These are phyloP conservation scores for Lachnellula occidentalis DNA, from an alignment of 2,329 filamentous ascomycete genomes.

Conservation along the genomic window DNA sequence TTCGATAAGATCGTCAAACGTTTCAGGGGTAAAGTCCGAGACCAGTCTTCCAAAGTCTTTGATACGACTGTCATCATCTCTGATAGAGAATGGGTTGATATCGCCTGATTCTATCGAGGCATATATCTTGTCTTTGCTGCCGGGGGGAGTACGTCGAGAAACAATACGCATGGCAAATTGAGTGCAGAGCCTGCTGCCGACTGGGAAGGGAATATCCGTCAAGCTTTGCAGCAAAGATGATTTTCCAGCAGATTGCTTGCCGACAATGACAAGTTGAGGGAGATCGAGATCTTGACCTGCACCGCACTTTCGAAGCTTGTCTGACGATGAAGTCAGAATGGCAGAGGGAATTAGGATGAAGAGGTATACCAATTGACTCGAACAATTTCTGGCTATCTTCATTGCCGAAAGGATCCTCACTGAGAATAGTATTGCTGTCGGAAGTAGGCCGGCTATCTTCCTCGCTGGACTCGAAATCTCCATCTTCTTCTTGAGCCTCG, in stretches of 20 bases:
- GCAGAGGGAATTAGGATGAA: neutral
- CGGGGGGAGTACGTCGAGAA: slow-evolving; percentile 29
- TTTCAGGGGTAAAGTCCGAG: slow-evolving; percentile 25
- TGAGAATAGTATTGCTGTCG: neutral
- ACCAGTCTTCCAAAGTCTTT: slow-evolving; percentile 14
- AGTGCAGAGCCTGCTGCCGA: slow-evolving; percentile 32
- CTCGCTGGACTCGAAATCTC: slow-evolving; percentile 1
- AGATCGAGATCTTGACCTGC: slow-evolving; percentile 30
- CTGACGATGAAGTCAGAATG: neutral
- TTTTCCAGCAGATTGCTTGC: slow-evolving; percentile 35
- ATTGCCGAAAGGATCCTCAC: slow-evolving; percentile 32
- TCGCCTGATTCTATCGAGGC: slow-evolving; percentile 28
- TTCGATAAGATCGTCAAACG: slow-evolving; percentile 29
- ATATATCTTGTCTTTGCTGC: slow-evolving; percentile 26
- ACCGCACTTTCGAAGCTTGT: slow-evolving; percentile 32
- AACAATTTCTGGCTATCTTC: slow-evolving; percentile 33
- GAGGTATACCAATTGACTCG: slow-evolving; percentile 29
- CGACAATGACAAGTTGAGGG: slow-evolving; percentile 36
- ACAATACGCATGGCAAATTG: slow-evolving; percentile 36
- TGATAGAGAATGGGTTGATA: slow-evolving; percentile 11
- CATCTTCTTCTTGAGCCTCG: neutral
- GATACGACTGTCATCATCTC: slow-evolving; percentile 19
- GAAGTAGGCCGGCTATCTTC: neutral
- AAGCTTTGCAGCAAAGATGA: slow-evolving; percentile 35
- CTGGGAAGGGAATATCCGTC: slow-evolving; percentile 35